Conservation (phyloP, 352 stramenopile species). For the Pythium coloratum region DNA sequence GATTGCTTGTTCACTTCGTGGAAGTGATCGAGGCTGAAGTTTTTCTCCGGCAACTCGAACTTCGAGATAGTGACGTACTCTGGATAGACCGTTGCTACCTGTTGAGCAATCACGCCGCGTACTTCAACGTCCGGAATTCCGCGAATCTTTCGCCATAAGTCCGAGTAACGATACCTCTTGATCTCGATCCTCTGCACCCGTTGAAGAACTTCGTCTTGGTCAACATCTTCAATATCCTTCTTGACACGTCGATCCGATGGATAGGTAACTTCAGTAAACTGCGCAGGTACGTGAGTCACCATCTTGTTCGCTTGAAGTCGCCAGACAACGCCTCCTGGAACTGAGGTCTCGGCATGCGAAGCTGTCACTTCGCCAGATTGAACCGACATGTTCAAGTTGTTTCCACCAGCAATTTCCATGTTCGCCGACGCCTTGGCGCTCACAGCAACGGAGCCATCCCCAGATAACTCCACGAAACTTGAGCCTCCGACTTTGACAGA, state of each 20-base stretch:
- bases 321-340: constrained; percentile 51
- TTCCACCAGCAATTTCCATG: constrained; percentile 46
- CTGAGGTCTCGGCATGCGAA: constrained; percentile 41
- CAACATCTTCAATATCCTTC: constrained; percentile 86
- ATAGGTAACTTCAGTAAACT: constrained; percentile 91
- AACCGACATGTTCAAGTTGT: constrained; percentile 50
- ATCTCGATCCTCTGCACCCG: constrained; percentile 87
- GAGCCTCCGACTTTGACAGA: constrained; percentile 17
- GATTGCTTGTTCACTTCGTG: constrained; percentile 94
- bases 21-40: constrained; percentile 89
- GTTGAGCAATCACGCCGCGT: constrained; percentile 93
- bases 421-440: constrained; percentile 32
- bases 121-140: constrained; percentile 73
- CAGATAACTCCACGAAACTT: constrained; percentile 27
- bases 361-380: constrained; percentile 52
- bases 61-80: constrained; percentile 91
- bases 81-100: constrained; percentile 89
- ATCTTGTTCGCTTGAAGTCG: constrained; percentile 59
- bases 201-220: constrained; percentile 90
- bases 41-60: constrained; percentile 86
- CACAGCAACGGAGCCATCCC: constrained; percentile 39
- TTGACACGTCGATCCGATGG: constrained; percentile 94
- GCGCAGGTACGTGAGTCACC: constrained; percentile 75
- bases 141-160: constrained; percentile 88
- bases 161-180: constrained; percentile 90